Conservation (phyloP, 2,329 filamentous ascomycete species). For the Nemania serpens region DNA sequence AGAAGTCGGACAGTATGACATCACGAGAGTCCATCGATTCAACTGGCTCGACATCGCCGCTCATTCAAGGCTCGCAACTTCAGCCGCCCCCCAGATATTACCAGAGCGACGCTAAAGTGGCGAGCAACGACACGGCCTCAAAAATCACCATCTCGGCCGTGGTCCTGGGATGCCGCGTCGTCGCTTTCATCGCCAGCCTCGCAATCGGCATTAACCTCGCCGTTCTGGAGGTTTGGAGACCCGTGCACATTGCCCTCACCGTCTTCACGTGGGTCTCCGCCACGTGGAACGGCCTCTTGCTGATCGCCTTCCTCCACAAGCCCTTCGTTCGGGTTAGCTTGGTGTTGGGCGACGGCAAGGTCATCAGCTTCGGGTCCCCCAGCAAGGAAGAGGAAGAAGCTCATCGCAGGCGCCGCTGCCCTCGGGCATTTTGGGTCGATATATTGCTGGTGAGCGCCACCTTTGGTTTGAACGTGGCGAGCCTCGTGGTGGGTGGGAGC, state of each 20-base stretch:
- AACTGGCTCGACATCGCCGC: constrained; percentile 3
- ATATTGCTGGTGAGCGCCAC: not conserved
- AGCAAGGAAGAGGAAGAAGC: not conserved
- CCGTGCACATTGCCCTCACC: not conserved
- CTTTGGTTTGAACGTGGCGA: constrained; percentile 2
- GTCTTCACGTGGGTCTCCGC: constrained; percentile 8
- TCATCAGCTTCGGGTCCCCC: not conserved
- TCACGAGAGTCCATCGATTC: constrained; percentile 23
- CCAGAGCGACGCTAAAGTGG: not conserved
- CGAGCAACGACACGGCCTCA: not conserved
- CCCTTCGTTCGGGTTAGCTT: constrained; percentile 3
- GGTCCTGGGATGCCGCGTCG: not conserved
- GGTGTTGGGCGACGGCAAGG: constrained; percentile 2
- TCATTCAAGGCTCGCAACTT: constrained; percentile 1
- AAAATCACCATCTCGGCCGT: not conserved
- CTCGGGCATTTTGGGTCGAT: constrained; percentile 14
- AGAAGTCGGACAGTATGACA: not conserved
- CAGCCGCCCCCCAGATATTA: not conserved
- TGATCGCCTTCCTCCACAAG: not conserved
- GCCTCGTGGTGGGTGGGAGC: not conserved
- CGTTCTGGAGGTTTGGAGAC: not conserved
- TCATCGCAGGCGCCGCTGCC: not conserved
- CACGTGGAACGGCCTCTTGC: constrained; percentile 11
- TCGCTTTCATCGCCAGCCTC: constrained; percentile 18
- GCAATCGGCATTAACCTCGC: not conserved